phyloP scores from a whole-genome alignment of 192 early-diverging fungal genomes.

The Diversispora eburnea region DNA sequence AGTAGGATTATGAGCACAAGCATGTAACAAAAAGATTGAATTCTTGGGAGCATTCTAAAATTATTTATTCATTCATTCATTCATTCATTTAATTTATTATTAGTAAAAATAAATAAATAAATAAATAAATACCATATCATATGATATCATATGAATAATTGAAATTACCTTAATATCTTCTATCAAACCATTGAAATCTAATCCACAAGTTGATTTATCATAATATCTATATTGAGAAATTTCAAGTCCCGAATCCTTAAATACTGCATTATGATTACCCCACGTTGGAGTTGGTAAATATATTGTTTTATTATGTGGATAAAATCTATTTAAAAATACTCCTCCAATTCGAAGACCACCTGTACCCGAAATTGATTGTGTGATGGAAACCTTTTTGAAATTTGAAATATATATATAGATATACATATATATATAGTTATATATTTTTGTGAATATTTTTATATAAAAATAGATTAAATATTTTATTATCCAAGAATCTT shows the following conservation, averaged over 20 bases:
- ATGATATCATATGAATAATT: not conserved
- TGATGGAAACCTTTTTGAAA: slow-evolving; percentile 61
- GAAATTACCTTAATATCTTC: slow-evolving; percentile 73
- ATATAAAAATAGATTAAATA: not conserved
- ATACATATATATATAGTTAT: not conserved
- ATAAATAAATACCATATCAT: not conserved
- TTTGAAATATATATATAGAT: too few species aligned
- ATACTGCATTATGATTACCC: slow-evolving; percentile 97
- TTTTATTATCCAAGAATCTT: not conserved
- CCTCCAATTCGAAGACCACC: slow-evolving; percentile 94
- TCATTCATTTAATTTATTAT: not conserved
- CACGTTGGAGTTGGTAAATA: slow-evolving; percentile 92
- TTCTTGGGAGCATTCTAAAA: slow-evolving; percentile 72
- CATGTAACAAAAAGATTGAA: slow-evolving; percentile 91
- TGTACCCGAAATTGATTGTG: slow-evolving; percentile 97
- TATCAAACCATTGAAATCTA: slow-evolving; percentile 89
- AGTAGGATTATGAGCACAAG: slow-evolving; percentile 99
- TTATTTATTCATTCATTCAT: too few species aligned
- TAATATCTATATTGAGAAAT: slow-evolving; percentile 92
- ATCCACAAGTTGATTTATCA: slow-evolving; percentile 86
- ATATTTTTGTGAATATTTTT: not conserved
- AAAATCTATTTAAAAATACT: slow-evolving; percentile 79
- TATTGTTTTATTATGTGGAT: slow-evolving; percentile 78
- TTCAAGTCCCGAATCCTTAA: slow-evolving; percentile 84
- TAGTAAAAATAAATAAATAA: not conserved